A percentile compares a stretch with the other conserved stretches of the same genome.
phyloP scores from a whole-genome alignment of 2,329 filamentous ascomycete species.

The Curvularia spicifera region DNA sequence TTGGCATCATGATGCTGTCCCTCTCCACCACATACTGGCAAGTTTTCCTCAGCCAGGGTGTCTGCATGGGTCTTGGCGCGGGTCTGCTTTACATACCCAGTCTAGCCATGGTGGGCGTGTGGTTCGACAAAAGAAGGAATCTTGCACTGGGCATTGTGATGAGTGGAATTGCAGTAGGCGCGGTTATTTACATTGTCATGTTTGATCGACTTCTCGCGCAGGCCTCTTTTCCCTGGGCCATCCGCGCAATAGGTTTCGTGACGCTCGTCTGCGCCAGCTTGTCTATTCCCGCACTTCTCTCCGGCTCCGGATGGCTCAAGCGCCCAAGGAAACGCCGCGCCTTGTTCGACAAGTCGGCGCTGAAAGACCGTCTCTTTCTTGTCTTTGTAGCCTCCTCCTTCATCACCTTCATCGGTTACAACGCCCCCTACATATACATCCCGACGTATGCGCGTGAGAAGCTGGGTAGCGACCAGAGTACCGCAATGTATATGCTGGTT shows the following conservation, averaged over 20 bases:
- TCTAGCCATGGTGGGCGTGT: constrained; percentile 46
- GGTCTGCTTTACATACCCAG: constrained; percentile 48
- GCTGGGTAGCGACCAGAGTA: constrained; percentile 39
- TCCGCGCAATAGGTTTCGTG: constrained; percentile 46
- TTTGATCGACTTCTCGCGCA: constrained; percentile 40
- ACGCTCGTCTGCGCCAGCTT: constrained; percentile 39
- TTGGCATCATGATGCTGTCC: constrained; percentile 68
- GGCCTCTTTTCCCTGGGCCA: constrained; percentile 46
- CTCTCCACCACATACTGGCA: constrained; percentile 63
- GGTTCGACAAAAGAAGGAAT: constrained; percentile 44
- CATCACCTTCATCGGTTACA: constrained; percentile 47
- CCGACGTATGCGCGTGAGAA: constrained; percentile 43
- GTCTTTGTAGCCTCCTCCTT: constrained; percentile 46
- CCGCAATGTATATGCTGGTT: constrained; percentile 43
- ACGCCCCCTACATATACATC: constrained; percentile 49
- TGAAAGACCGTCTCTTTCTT: constrained; percentile 44
- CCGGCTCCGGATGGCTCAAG: constrained; percentile 37
- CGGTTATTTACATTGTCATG: constrained; percentile 47
- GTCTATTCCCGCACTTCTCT: constrained; percentile 46
- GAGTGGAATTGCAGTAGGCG: constrained; percentile 49
- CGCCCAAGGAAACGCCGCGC: constrained; percentile 39
- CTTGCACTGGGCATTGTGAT: constrained; percentile 48
- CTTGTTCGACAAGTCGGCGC: constrained; percentile 44
- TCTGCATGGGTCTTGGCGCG: constrained; percentile 55
- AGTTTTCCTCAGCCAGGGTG: constrained; percentile 60